Percentiles rank a stretch among this genome's conserved stretches.
Conservation (phyloP, 2,329 filamentous ascomycete species). For the Ambrosiella beaveri region DNA sequence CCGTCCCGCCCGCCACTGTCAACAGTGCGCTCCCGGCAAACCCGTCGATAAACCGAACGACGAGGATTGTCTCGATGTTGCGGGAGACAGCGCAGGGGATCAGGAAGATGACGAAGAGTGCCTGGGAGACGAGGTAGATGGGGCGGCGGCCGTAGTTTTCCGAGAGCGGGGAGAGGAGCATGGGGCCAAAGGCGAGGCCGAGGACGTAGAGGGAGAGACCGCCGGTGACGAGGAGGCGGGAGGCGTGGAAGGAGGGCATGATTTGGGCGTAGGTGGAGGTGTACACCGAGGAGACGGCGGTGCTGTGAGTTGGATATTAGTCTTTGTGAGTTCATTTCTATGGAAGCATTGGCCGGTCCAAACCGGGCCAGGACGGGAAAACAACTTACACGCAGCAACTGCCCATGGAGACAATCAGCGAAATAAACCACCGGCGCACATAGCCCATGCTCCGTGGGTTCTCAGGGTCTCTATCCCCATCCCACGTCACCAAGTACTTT, state of each 20-base stretch:
- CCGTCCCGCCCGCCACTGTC: conserved; percentile 66
- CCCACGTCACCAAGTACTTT: conserved; percentile 54
- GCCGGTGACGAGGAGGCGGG: conserved; percentile 55
- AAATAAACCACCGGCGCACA: conserved; percentile 62
- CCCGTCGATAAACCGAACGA: conserved; percentile 62
- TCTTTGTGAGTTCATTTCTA: too few species aligned
- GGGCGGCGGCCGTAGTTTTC: conserved; percentile 71
- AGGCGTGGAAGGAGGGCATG: conserved; percentile 53
- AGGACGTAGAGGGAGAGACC: conserved; percentile 72
- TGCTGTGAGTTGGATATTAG: conserved; percentile 30
- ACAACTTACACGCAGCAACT: conserved; percentile 66
- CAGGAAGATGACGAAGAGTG: conserved; percentile 60
- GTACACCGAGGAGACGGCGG: conserved; percentile 76
- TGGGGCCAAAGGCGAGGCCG: conserved; percentile 48
- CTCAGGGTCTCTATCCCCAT: conserved; percentile 50
- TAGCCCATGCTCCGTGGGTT: conserved; percentile 54
- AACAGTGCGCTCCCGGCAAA: conserved; percentile 52
- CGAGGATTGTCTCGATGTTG: conserved; percentile 65
- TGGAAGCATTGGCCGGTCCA: too few species aligned
- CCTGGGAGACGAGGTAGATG: conserved; percentile 62
- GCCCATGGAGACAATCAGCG: conserved; percentile 53
- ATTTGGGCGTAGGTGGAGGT: conserved; percentile 68
- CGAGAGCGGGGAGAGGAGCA: conserved; percentile 45
- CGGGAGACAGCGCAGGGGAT: conserved; percentile 66
- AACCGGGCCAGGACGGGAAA: too few species aligned